phyloP scores from a whole-genome alignment of 106 monocot species.

The Triglochin maritima region DNA sequence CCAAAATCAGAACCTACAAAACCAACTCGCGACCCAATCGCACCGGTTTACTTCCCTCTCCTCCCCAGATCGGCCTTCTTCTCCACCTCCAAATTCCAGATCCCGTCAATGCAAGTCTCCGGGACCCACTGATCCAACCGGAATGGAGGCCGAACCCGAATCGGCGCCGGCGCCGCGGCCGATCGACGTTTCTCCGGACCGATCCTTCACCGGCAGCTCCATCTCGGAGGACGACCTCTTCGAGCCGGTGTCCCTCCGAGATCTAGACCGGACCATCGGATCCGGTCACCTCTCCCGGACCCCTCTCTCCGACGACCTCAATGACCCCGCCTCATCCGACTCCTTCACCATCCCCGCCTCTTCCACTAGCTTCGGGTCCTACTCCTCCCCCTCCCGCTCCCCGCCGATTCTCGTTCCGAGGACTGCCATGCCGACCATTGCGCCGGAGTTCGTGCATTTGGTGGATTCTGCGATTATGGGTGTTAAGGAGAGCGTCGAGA shows the following conservation, averaged over 20 bases:
- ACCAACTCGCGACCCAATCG: not conserved
- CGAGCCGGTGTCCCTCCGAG: slow-evolving; percentile 66
- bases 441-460: slow-evolving; percentile 55
- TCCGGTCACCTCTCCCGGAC: slow-evolving; percentile 3
- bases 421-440: slow-evolving; percentile 41
- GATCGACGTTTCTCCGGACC: slow-evolving; percentile 4
- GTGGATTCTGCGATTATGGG: slow-evolving; percentile 91
- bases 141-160: no score
- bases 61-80: not conserved
- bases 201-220: slow-evolving; percentile 15
- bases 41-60: not conserved
- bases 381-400: slow-evolving; percentile 30
- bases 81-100: no score
- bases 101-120: no score
- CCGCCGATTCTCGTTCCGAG: slow-evolving; percentile 20
- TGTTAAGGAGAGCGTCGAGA: slow-evolving; percentile 33
- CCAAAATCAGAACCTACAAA: no score
- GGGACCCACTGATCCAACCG: no score
- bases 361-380: slow-evolving; percentile 36
- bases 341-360: slow-evolving; percentile 7
- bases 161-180: not conserved
- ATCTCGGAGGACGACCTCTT: slow-evolving; percentile 51
- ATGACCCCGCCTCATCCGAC: slow-evolving; percentile 14
- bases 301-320: not conserved
- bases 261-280: slow-evolving; percentile 20